Evolutionary conservation across 257 asterid species (phyloP), one percentile per base, ranked within the genome.

Genomic region (Primulina tabacum): DNA sequence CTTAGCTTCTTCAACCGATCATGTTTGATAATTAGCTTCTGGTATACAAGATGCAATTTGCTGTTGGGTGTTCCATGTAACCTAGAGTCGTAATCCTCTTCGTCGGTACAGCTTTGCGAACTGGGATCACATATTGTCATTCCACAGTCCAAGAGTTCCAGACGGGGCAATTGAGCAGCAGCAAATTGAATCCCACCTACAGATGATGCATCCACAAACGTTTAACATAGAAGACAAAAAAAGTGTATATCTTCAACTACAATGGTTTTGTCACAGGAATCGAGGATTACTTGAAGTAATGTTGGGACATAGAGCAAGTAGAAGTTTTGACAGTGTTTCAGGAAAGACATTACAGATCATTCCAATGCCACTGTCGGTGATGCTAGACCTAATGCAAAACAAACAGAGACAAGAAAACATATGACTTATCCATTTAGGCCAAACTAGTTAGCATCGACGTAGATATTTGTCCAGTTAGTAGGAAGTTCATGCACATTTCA

Each of bases 181-280:
- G 97, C 99, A 75, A 94, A 94, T 62, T 94, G 98, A 78, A 94
- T 88, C 73, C 99, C 98, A 75, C 99, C 99, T 94, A 75, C 14
- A 55, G 62, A 59, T 67, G 18, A 63, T 71, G 66, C 34, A 52
- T 65, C 57, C 12, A 50, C 52, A 38, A 67, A 60, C 21, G 53
- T 56, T 40, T 28, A 21, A 73, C 40, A 59, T 35, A 35, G 29
- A 55, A 55, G 32, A 43, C 12, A 21, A 21, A 21, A 29, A 59
- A 40, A 56, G 29, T 33, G 55, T 20, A 38, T 35, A 43, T 30
- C 37, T 37, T 43, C 14, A 28, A 47, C 55, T 52, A 3, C 20
- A 5, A 58, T 60, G 21, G 12, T 8, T 35, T 47, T 32, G 29
- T 58, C 50, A 47, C 26, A 69, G 77, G 79, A 47, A 33, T 28